These are phyloP conservation scores for Fusarium coicis DNA, from an alignment of 2,329 filamentous ascomycete genomes.

Conservation along the genomic window DNA sequence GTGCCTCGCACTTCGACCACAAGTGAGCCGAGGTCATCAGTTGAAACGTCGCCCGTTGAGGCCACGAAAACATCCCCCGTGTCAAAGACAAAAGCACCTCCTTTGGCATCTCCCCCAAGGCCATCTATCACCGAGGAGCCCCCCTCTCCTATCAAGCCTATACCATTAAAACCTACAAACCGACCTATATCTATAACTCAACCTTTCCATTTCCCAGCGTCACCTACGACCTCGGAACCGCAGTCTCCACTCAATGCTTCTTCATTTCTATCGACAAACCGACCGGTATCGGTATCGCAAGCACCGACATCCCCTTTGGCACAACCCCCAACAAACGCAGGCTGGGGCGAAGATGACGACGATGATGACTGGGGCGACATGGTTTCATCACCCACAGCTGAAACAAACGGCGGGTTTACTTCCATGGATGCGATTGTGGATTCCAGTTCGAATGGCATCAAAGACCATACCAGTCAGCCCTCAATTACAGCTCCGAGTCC, in stretches of 20 bases:
- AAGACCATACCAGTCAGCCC: slow-evolving; percentile 9
- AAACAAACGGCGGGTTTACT: slow-evolving; percentile 29
- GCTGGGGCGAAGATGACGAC: slow-evolving; percentile 41
- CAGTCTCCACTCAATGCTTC: slow-evolving; percentile 21
- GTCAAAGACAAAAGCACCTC: neutral
- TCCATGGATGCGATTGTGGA: slow-evolving; percentile 33
- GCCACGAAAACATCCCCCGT: slow-evolving; percentile 15
- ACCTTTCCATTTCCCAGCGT: slow-evolving; percentile 27
- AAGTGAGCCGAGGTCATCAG: slow-evolving; percentile 13
- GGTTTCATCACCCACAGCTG: slow-evolving; percentile 53
- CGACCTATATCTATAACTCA: slow-evolving; percentile 35
- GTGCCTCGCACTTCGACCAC: slow-evolving; percentile 8
- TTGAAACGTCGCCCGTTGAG: slow-evolving; percentile 18
- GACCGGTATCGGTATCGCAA: slow-evolving; percentile 30
- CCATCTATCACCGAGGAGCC: slow-evolving; percentile 19
- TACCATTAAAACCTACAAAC: slow-evolving; percentile 28
- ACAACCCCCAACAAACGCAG: slow-evolving; percentile 32
- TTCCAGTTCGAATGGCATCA: neutral
- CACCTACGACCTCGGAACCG: slow-evolving; percentile 21
- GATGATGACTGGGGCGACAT: slow-evolving; percentile 72
- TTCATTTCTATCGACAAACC: slow-evolving; percentile 15
- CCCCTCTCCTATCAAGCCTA: slow-evolving; percentile 27
- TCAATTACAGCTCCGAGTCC: slow-evolving; percentile 14
- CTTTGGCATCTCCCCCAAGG: slow-evolving; percentile 1
- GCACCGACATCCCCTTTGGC: slow-evolving; percentile 38